These are phyloP conservation scores for Cercis canadensis DNA, from an alignment of 306 rosid genomes.

Conservation along the genomic window DNA sequence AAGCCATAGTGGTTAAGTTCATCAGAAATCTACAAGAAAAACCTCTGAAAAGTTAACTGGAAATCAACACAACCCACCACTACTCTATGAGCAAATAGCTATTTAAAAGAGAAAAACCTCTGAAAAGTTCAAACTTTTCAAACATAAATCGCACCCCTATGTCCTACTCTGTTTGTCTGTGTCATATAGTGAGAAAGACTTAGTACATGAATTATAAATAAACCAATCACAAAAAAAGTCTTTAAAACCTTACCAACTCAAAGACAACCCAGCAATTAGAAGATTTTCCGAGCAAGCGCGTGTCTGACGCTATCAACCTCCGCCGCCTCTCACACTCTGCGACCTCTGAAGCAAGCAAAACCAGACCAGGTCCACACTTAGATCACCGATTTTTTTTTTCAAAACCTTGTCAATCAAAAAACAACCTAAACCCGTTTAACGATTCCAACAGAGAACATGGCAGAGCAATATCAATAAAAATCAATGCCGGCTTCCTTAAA, in stretches of 20 bases:
- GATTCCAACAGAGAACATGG: constrained; percentile 38
- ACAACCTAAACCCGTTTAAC: constrained; percentile 34
- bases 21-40: not conserved
- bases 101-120: constrained; percentile 30
- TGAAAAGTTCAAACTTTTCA: constrained; percentile 34
- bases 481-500: constrained; percentile 49
- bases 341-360: constrained; percentile 14
- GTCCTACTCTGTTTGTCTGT: not conserved
- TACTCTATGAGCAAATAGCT: constrained; percentile 25
- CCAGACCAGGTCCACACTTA: constrained; percentile 52
- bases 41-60: constrained; percentile 43
- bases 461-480: constrained; percentile 9
- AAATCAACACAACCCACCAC: constrained; percentile 30
- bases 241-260: constrained; percentile 53
- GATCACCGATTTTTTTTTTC: constrained; percentile 14
- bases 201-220: constrained; percentile 29
- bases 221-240: constrained; percentile 27
- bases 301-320: constrained; percentile 53
- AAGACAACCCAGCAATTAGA: constrained; percentile 45
- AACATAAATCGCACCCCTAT: not conserved
- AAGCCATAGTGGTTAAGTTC: constrained; percentile 33
- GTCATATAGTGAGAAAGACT: constrained; percentile 3
- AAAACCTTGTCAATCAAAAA: constrained; percentile 16
- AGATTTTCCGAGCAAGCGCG: constrained; percentile 43
- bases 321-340: constrained; percentile 5